Conservation (phyloP, 176 grass and related monocot species). For the Paspalum vaginatum region DNA sequence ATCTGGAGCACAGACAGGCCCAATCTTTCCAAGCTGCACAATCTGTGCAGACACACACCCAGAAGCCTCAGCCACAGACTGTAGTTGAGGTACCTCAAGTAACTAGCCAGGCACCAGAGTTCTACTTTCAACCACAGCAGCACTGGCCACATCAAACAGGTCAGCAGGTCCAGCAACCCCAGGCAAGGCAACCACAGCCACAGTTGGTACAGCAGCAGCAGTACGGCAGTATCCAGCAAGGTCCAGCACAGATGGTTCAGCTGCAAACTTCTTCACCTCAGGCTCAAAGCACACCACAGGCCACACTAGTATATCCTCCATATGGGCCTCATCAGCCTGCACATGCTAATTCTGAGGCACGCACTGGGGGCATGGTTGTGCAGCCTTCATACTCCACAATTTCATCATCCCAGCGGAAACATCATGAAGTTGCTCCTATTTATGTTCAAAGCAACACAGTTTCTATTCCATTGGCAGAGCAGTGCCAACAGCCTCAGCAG, state of each 20-base stretch:
- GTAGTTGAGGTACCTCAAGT: conserved; percentile 42
- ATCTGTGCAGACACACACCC: conserved; percentile 47
- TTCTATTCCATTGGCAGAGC: conserved; percentile 48
- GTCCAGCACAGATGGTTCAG: conserved; percentile 52
- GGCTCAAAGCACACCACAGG: conserved; percentile 65
- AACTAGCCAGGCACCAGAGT: conserved; percentile 47
- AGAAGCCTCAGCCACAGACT: conserved; percentile 46
- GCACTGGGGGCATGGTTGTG: conserved; percentile 54
- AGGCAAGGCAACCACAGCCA: conserved; percentile 49
- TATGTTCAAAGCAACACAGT: conserved; percentile 63
- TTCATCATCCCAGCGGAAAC: conserved; percentile 55
- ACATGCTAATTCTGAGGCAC: conserved; percentile 55
- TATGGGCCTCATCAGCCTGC: conserved; percentile 69
- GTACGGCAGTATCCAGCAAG: conserved; percentile 55
- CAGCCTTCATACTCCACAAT: conserved; percentile 65
- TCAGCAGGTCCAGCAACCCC: conserved; percentile 59
- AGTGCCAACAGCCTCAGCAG: conserved; percentile 40
- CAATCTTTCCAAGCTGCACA: conserved; percentile 54
- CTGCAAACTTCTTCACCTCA: conserved; percentile 60
- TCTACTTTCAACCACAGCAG: conserved; percentile 55
- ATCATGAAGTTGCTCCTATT: conserved; percentile 61
- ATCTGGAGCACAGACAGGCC: conserved; percentile 43
- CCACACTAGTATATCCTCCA: conserved; percentile 62
- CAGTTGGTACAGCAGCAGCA: conserved; percentile 60
- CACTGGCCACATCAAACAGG: conserved; percentile 56